Conservation (phyloP, 2,329 filamentous ascomycete genomes). For the Talaromyces sp. region DNA sequence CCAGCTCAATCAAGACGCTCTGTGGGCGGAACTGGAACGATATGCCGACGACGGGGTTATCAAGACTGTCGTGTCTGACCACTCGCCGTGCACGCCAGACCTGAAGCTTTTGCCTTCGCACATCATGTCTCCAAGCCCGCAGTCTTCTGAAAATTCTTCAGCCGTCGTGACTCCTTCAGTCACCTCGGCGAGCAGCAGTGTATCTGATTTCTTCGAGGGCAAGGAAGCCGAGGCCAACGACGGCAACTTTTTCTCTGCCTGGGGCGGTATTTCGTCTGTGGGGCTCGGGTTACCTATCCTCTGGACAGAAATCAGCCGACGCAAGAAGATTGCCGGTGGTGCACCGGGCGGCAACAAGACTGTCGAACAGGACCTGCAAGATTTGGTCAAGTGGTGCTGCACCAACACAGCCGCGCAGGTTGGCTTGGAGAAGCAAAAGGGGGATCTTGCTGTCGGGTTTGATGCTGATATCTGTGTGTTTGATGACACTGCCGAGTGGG, state of each 20-base stretch:
- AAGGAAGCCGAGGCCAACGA: conserved; percentile 30
- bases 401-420: conserved; percentile 84
- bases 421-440: conserved; percentile 73
- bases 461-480: conserved; percentile 92
- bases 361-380: conserved; percentile 55
- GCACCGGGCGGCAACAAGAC: conserved; percentile 28
- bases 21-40: conserved; percentile 73
- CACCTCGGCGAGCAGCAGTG: conserved; percentile 9
- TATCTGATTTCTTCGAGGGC: conserved; percentile 20
- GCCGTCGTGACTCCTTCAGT: conserved; percentile 7
- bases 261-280: conserved; percentile 93
- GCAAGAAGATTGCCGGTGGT: conserved; percentile 40
- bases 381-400: conserved; percentile 81
- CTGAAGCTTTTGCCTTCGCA: conserved; percentile 78
- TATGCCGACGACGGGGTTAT: conserved; percentile 68
- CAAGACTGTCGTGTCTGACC: conserved; percentile 86
- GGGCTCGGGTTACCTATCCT: conserved; percentile 88
- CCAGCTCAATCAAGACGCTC: conserved; percentile 70
- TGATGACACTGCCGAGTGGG: conserved; percentile 75
- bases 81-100: conserved; percentile 92
- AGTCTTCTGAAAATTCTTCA: conserved; percentile 10
- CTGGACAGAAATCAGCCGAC: conserved; percentile 66
- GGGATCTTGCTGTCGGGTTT: conserved; percentile 71
- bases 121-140: conserved; percentile 40
- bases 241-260: conserved; percentile 92